Evolutionary conservation across 208 protist genomes (phyloP).

Genomic region (Porcisia deanei): DNA sequence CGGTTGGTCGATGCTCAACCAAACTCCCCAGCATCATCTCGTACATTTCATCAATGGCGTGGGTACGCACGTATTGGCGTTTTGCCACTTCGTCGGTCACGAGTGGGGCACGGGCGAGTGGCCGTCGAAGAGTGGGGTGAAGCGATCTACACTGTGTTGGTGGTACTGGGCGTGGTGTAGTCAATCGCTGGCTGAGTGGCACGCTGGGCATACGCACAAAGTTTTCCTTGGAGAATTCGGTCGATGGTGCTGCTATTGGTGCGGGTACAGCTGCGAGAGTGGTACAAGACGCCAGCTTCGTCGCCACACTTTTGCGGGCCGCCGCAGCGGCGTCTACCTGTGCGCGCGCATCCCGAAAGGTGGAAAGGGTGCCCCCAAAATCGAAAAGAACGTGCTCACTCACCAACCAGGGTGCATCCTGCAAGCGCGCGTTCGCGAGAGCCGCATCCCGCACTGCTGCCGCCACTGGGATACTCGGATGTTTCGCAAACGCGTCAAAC

Average conservation of each 20-base stretch:
- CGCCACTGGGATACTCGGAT: constrained; percentile 29
- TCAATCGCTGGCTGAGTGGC: constrained; percentile 22
- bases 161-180: constrained; percentile 16
- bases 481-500: constrained; percentile 29
- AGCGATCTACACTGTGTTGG: constrained; percentile 1
- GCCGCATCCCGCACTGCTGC: constrained; percentile 39
- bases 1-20: constrained; percentile 37
- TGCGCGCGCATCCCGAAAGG: constrained; percentile 17
- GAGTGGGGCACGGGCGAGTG: not conserved
- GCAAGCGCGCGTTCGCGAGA: constrained; percentile 16
- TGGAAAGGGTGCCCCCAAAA: constrained; percentile 53
- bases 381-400: constrained; percentile 55
- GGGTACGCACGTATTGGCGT: constrained; percentile 37
- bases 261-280: not conserved
- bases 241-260: not conserved
- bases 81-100: constrained; percentile 5
- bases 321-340: constrained; percentile 1
- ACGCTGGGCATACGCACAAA: constrained; percentile 32
- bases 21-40: constrained; percentile 60
- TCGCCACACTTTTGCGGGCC: not conserved
- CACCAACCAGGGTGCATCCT: constrained; percentile 59
- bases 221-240: not conserved
- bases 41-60: constrained; percentile 67
- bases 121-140: not conserved
- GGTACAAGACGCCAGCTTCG: not conserved